Percentiles rank a stretch among this genome's conserved stretches.
Conservation (phyloP, 1,284 basidiomycete species). For the Irpex lacteus region DNA sequence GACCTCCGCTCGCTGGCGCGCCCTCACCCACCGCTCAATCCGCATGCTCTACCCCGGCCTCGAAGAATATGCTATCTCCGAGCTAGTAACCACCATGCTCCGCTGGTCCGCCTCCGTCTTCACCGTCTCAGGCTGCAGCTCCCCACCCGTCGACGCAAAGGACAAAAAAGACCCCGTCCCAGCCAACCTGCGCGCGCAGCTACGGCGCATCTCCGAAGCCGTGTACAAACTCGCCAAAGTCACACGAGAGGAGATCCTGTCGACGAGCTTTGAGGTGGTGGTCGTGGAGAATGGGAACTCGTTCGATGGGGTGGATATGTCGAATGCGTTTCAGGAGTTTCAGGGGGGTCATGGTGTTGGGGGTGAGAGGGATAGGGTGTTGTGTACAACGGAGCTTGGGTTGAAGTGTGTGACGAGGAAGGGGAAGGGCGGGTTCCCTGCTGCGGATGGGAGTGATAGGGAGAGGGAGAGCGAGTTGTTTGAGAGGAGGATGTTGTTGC, state of each 20-base stretch:
- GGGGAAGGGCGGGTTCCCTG: slow-evolving; percentile 24
- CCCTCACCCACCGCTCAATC: slow-evolving; percentile 65
- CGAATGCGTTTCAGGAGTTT: slow-evolving; percentile 64
- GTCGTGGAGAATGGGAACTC: slow-evolving; percentile 48
- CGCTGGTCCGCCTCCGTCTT: slow-evolving; percentile 69
- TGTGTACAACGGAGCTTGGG: slow-evolving; percentile 71
- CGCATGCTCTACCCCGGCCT: slow-evolving; percentile 65
- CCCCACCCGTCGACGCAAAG: slow-evolving; percentile 29
- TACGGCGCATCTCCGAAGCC: slow-evolving; percentile 58
- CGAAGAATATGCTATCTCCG: slow-evolving; percentile 58
- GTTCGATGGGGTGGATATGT: slow-evolving; percentile 53
- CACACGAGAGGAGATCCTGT: slow-evolving; percentile 68
- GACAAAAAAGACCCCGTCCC: slow-evolving; percentile 37
- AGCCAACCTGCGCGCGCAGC: slow-evolving; percentile 52
- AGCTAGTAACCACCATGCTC: slow-evolving; percentile 67
- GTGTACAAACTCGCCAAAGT: slow-evolving; percentile 59
- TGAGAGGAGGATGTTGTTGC: slow-evolving; percentile 58
- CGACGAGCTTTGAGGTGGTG: slow-evolving; percentile 66
- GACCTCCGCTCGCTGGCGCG: slow-evolving; percentile 71
- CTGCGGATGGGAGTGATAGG: slow-evolving; percentile 6
- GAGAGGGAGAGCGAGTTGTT: slow-evolving; percentile 34
- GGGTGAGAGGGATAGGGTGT: slow-evolving; percentile 30
- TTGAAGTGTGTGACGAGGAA: slow-evolving; percentile 59
- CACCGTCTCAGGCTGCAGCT: slow-evolving; percentile 52
- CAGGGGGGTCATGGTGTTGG: slow-evolving; percentile 35